Evolutionary conservation across 768 basidiomycete species (phyloP), one percentile per base, ranked within the genome.

Genomic region (Phylloporus sp.): DNA sequence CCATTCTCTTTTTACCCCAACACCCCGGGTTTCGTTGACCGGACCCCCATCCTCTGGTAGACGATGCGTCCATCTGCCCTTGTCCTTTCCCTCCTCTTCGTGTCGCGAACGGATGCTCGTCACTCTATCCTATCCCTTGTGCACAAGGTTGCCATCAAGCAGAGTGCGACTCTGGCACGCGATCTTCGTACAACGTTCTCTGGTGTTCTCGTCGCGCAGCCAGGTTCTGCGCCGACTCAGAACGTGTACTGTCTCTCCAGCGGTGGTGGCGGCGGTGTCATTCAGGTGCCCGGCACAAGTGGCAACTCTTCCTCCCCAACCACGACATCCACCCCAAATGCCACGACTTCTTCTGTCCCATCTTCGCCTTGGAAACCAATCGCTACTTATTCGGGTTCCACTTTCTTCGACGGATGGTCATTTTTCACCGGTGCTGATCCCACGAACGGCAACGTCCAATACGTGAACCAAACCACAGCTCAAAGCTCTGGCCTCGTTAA

Each of bases 391-490:
- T 68, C 76, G 44, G 92, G 91, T 18, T 73, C 70, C 43, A 76
- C 74, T 36, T 97, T 97, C 74, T 95, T 94, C 55, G 73, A 88
- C 62, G 86, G 84, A 42, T 95, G 87, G 86, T 64, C 79, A 59
- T 95, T 95, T 72, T 84, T 74, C 63, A 80, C 76, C 9, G 68
- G 58, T 27, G 59, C 72, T 10, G 93, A 95, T 73, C 91, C 93
- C 5, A 97, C 93, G 0, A 69, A 84, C 57, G 89, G 88, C 29
- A 71, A 71, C 29, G 88, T 90, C 29, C 70, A 81, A 55, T 94
- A 84, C 66, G 71, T 90, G 5, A 78, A 84, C 63, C 75, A 84
- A 61, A 57, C 59, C 50, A 79, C 80, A 39, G 88, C 80, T 38
- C 84, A 75, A 65, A 70, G 73, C 7, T 80, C 74, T 53, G 80